Evolutionary conservation across 345 rosid species (phyloP), one percentile per base, ranked within the genome.

Genomic region (Eucalyptus fibrosa): DNA sequence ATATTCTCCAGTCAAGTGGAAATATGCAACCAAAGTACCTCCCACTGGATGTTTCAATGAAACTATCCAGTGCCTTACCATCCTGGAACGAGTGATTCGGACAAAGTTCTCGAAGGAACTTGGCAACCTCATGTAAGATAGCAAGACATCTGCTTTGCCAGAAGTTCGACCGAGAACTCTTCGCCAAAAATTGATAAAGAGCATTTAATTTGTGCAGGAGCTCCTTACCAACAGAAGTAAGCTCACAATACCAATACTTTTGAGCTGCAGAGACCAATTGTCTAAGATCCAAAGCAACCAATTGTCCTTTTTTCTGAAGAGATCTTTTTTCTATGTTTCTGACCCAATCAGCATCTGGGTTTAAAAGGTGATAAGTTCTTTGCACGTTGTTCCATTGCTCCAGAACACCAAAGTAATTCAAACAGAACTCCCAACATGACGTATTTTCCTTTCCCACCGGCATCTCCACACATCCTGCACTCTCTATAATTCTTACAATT

Each of bases 341-440:
- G 45, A 88, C 88, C 95, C 95, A 93, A 15, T 91, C 88, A 86
- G 93, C 92, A 87, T 91, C 88, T 32, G 92, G 72, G 77, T 91
- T 92, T 87, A 91, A n/a, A 65, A 95, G 88, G 89, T 87, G 47
- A 93, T 88, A 95, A 40, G 86, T 85, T 60, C 88, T 12, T 12
- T 59, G 88, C 77, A 10, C 8, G 16, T 86, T 88, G 30, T 85
- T 77, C 51, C 47, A 17, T 34, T 90, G 89, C 89, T 89, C 92
- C 89, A 90, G 88, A 28, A 93, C 94, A 11, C 94, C 95, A 82
- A 94, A 89, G 91, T 93, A 94, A 60, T 93, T 90, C 88, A 93
- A 53, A 88, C 94, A 93, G 91, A 94, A 94, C 23, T 92, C 91
- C 50, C 88, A 92, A 86, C 83, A 91, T 6, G 45, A 87, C 85